Conservation (phyloP, 2,329 filamentous ascomycete genomes). For the Pseudogymnoascus sp. region DNA sequence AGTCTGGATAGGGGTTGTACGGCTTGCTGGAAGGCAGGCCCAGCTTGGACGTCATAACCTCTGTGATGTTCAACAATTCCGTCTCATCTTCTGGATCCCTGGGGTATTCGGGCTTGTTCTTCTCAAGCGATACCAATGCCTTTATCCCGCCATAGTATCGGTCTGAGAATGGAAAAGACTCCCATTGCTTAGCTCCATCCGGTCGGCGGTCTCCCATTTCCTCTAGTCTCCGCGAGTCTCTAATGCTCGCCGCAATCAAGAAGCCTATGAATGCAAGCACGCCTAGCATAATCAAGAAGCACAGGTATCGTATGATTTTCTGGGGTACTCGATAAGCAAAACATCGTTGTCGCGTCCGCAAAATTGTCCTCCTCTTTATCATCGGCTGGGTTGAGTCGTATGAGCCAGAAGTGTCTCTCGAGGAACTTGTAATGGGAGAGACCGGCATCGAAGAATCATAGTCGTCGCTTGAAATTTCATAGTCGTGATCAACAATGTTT, state of each 20-base stretch:
- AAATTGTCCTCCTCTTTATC: conserved; percentile 16
- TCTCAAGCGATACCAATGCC: conserved; percentile 55
- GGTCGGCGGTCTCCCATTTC: conserved; percentile 52
- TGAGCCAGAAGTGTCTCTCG: conserved; percentile 26
- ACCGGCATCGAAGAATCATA: conserved; percentile 33
- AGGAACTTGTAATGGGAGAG: conserved; percentile 23
- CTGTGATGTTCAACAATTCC: conserved; percentile 35
- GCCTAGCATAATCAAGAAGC: conserved; percentile 59
- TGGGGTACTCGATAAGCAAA: conserved; percentile 47
- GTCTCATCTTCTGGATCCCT: conserved; percentile 50
- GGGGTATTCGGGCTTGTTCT: conserved; percentile 79
- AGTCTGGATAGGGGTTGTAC: conserved; percentile 57
- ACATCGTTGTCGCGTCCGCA: conserved; percentile 8
- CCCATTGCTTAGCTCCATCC: conserved; percentile 66
- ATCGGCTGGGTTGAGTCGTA: conserved; percentile 27
- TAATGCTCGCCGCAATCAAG: conserved; percentile 65
- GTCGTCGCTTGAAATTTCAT: conserved; percentile 41
- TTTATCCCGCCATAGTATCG: conserved; percentile 86
- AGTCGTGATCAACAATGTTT: conserved; percentile 22
- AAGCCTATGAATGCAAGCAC: conserved; percentile 71
- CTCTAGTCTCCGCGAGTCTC: conserved; percentile 57
- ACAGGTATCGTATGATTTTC: conserved; percentile 70
- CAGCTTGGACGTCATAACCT: conserved; percentile 30
- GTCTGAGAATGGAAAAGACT: conserved; percentile 75
- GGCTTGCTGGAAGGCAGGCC: conserved; percentile 41